Percentiles rank a stretch among this genome's conserved stretches.
Evolutionary conservation across 1,284 basidiomycete species (phyloP).

Genomic region (Ganoderma sinense): DNA sequence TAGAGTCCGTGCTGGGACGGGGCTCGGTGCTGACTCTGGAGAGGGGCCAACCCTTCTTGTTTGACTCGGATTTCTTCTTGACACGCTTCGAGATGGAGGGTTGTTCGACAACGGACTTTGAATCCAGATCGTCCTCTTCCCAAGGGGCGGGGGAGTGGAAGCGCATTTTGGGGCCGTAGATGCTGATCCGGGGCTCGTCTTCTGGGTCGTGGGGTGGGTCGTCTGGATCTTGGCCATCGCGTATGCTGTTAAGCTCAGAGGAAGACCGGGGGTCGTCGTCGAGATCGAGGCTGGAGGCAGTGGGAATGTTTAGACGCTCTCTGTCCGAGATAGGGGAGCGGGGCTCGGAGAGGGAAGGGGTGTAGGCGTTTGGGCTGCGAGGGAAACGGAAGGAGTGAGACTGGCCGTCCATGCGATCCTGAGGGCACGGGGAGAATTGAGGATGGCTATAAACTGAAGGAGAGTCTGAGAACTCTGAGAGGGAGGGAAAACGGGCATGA

Average conservation of each 20-base stretch:
- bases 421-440: conserved; percentile 58
- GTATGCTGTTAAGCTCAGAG: conserved; percentile 35
- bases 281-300: conserved; percentile 62
- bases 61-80: conserved; percentile 43
- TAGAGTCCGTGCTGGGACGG: conserved; percentile 71
- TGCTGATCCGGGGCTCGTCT: conserved; percentile 61
- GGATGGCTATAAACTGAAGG: conserved; percentile 72
- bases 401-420: conserved; percentile 38
- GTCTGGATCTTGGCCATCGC: conserved; percentile 39
- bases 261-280: conserved; percentile 65
- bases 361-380: conserved; percentile 31
- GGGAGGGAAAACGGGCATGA: conserved; percentile 57
- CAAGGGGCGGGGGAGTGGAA: conserved; percentile 83
- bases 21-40: conserved; percentile 48
- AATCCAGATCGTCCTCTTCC: conserved; percentile 64
- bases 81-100: conserved; percentile 36
- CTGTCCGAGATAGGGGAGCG: conserved; percentile 43
- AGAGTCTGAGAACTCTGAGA: conserved; percentile 67
- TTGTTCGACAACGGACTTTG: conserved; percentile 52
- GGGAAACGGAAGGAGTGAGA: conserved; percentile 40
- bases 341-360: conserved; percentile 34
- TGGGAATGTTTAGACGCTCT: conserved; percentile 55
- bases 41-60: conserved; percentile 55
- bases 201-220: conserved; percentile 44
- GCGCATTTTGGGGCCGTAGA: conserved; percentile 80